Percentiles rank a stretch among this genome's conserved stretches.
phyloP scores from a whole-genome alignment of 2,329 filamentous ascomycete genomes.

The Cercospora zeina region DNA sequence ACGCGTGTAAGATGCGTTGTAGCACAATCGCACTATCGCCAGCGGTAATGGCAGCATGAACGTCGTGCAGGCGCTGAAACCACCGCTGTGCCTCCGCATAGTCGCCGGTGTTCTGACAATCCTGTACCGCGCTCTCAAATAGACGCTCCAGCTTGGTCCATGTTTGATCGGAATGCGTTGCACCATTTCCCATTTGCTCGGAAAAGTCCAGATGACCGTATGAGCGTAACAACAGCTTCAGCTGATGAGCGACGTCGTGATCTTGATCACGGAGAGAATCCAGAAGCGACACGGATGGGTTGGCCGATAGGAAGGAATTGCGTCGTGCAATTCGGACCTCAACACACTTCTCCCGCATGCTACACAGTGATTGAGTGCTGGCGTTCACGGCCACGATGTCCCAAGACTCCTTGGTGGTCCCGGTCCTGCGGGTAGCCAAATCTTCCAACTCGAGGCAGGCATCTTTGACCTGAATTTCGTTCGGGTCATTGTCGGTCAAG shows the following conservation, averaged over 20 bases:
- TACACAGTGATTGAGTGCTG: slow-evolving; percentile 3
- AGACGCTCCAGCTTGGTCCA: slow-evolving; percentile 41
- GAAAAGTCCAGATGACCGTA: slow-evolving; percentile 1
- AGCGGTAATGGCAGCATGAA: slow-evolving; percentile 18
- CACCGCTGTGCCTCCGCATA: slow-evolving; percentile 79
- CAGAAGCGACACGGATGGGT: background rate
- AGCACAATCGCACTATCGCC: slow-evolving; percentile 14
- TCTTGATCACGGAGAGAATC: background rate
- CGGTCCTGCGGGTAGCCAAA: slow-evolving; percentile 15
- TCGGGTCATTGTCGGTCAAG: background rate
- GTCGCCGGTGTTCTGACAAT: slow-evolving; percentile 75
- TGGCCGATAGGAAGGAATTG: background rate
- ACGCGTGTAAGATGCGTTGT: slow-evolving; percentile 16
- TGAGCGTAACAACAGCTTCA: slow-evolving; percentile 17
- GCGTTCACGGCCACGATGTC: slow-evolving; percentile 17
- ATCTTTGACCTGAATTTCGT: slow-evolving; percentile 19
- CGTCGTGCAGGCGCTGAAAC: slow-evolving; percentile 27
- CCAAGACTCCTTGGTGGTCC: slow-evolving; percentile 20
- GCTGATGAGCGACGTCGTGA: background rate
- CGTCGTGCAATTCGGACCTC: background rate
- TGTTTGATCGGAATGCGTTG: background rate
- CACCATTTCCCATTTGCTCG: background rate
- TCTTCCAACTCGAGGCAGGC: slow-evolving; percentile 29
- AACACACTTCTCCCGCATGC: slow-evolving; percentile 19
- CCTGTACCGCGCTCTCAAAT: slow-evolving; percentile 73